These are phyloP conservation scores for Lantana camara DNA, from an alignment of 257 asterid species.

Conservation along the genomic window DNA sequence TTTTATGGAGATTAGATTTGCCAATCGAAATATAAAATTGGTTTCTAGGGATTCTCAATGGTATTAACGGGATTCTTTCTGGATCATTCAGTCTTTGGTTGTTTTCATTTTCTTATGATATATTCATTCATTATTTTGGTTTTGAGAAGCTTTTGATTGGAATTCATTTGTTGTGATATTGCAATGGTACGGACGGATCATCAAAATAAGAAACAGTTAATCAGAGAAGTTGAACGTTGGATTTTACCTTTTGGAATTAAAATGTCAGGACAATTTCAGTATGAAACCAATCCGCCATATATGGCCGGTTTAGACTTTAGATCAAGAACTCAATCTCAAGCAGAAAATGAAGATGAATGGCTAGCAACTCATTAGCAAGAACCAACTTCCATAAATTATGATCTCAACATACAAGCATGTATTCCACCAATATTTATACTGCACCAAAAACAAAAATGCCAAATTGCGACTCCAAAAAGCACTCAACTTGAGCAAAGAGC, in stretches of 20 bases:
- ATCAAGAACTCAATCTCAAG: background rate
- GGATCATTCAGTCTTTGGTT: background rate
- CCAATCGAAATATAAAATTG: background rate
- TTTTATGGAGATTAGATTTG: background rate
- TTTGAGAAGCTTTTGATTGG: background rate
- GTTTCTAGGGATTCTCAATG: background rate
- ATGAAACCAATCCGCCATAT: background rate
- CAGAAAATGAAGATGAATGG: background rate
- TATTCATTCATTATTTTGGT: background rate
- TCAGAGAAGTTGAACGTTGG: too few species aligned
- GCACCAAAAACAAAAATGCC: constrained; percentile 14
- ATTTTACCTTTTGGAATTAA: background rate
- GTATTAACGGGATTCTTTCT: background rate
- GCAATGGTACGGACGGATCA: background rate
- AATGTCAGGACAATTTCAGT: background rate
- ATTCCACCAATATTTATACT: constrained; percentile 13
- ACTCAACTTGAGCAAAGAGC: constrained; percentile 16
- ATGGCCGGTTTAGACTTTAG: too few species aligned
- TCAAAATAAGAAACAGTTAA: background rate
- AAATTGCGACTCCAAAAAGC: constrained; percentile 16
- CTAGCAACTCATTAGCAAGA: constrained; percentile 14
- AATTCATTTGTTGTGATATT: background rate
- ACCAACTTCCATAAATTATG: constrained; percentile 15
- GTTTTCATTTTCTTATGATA: too few species aligned
- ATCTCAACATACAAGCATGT: constrained; percentile 14